Evolutionary conservation across 768 basidiomycete species (phyloP).

Genomic region (Kwoniella dendrophila): DNA sequence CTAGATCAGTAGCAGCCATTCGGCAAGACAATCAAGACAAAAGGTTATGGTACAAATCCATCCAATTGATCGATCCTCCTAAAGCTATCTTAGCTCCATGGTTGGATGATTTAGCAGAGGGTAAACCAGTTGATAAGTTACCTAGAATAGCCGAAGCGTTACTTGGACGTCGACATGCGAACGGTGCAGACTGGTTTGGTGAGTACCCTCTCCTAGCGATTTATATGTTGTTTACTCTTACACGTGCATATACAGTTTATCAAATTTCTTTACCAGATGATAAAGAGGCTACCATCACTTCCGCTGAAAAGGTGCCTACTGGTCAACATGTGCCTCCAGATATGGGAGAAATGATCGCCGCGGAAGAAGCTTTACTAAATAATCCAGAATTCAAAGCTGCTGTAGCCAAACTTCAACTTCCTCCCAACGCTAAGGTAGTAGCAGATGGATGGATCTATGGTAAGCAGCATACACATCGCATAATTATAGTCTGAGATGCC

Average conservation of each 20-base stretch:
- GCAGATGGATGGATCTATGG: conserved; percentile 30
- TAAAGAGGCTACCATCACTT: background rate
- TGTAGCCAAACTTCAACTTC: conserved; percentile 21
- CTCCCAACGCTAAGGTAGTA: conserved; percentile 18
- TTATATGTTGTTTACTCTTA: background rate
- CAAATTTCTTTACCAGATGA: background rate
- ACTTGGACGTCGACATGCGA: background rate
- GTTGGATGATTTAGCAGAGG: conserved; percentile 5
- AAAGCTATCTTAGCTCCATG: conserved; percentile 12
- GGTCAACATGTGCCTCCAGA: conserved; percentile 20
- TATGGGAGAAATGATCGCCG: conserved; percentile 28
- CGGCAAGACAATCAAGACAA: background rate
- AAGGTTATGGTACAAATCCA: conserved; percentile 15
- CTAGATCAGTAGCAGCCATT: conserved; percentile 4
- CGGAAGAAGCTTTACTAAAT: conserved; percentile 21
- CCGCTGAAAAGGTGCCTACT: background rate
- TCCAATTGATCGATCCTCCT: conserved; percentile 11
- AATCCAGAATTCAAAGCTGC: conserved; percentile 23
- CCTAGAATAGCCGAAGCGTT: conserved; percentile 2
- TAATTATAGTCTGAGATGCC: background rate
- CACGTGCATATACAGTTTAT: background rate
- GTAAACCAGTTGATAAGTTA: background rate
- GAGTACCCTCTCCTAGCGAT: background rate
- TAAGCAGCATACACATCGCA: background rate
- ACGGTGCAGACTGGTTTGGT: conserved; percentile 5